Evolutionary conservation across 2,329 filamentous ascomycete species (phyloP).

Genomic region (Pseudodiploospora longispora): DNA sequence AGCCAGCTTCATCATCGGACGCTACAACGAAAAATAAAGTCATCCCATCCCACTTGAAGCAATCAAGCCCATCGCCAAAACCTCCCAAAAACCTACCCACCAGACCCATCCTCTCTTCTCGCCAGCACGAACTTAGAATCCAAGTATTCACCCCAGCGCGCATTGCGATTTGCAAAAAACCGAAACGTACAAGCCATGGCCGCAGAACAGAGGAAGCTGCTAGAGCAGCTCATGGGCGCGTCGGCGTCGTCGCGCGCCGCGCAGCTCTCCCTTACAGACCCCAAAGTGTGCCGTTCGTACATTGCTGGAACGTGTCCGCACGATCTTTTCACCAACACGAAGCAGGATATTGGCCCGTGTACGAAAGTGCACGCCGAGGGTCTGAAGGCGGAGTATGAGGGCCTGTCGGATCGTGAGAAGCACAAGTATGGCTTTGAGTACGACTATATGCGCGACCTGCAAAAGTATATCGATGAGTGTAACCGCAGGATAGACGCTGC

Average conservation of each 20-base stretch:
- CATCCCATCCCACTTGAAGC: too few relatives aligned
- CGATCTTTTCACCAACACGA: slow-evolving; percentile 99
- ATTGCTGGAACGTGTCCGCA: slow-evolving; percentile 91
- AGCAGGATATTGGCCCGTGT: slow-evolving; percentile 88
- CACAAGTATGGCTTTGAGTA: slow-evolving; percentile 84
- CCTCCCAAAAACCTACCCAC: too few relatives aligned
- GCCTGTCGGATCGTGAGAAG: slow-evolving; percentile 60
- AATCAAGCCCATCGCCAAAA: too few relatives aligned
- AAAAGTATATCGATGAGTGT: slow-evolving; percentile 95
- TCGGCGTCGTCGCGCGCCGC: slow-evolving; percentile 65
- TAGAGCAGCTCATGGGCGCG: slow-evolving; percentile 90
- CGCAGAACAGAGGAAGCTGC: slow-evolving; percentile 94
- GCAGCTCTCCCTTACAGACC: slow-evolving; percentile 80
- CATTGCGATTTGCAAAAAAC: too few relatives aligned
- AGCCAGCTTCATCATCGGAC: too few relatives aligned
- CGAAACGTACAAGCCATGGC: slow-evolving; percentile 53
- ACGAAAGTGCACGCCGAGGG: slow-evolving; percentile 81
- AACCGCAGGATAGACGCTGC: slow-evolving; percentile 88
- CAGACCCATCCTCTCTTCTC: too few relatives aligned
- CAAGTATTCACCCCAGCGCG: too few relatives aligned
- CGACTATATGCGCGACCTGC: slow-evolving; percentile 93
- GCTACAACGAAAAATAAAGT: too few relatives aligned
- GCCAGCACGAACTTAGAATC: too few relatives aligned
- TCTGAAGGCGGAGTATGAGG: slow-evolving; percentile 82
- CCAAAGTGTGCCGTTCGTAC: slow-evolving; percentile 92